Evolutionary conservation across 306 rosid genomes (phyloP).

Genomic region (Quercus suber): DNA sequence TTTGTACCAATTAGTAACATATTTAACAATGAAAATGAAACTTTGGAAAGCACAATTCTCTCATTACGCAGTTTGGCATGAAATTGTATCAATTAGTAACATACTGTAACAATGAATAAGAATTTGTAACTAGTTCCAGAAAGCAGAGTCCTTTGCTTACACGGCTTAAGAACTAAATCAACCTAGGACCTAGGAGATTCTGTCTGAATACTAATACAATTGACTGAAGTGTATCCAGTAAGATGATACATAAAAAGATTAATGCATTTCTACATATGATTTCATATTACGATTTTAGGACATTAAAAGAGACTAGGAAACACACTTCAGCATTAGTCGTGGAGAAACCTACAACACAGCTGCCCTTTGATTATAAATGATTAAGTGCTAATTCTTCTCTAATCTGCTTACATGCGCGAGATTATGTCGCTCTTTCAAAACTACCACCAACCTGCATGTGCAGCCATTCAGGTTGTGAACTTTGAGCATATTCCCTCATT

Average conservation of each 20-base stretch:
- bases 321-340: conserved; percentile 33
- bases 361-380: conserved; percentile 18
- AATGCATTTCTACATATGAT: conserved; percentile 35
- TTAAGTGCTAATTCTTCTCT: conserved; percentile 16
- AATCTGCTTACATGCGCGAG: conserved; percentile 10
- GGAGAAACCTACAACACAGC: conserved; percentile 6
- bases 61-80: background rate
- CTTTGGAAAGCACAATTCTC: conserved; percentile 3
- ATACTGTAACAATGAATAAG: background rate
- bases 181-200: conserved; percentile 6
- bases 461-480: conserved; percentile 71
- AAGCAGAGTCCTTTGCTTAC: background rate
- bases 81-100: background rate
- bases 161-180: background rate
- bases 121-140: background rate
- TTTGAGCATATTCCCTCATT: conserved; percentile 58
- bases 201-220: conserved; percentile 6
- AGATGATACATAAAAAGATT: conserved; percentile 19
- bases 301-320: conserved; percentile 23
- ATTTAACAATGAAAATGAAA: background rate
- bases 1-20: background rate
- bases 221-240: conserved; percentile 2
- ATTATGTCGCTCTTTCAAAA: conserved; percentile 62
- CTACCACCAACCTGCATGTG: conserved; percentile 87
- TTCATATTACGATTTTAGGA: conserved; percentile 21